Evolutionary conservation across 495 filamentous ascomycete species (phyloP), one percentile per base, ranked within the genome.

Genomic region (Penicillium crystallinum): DNA sequence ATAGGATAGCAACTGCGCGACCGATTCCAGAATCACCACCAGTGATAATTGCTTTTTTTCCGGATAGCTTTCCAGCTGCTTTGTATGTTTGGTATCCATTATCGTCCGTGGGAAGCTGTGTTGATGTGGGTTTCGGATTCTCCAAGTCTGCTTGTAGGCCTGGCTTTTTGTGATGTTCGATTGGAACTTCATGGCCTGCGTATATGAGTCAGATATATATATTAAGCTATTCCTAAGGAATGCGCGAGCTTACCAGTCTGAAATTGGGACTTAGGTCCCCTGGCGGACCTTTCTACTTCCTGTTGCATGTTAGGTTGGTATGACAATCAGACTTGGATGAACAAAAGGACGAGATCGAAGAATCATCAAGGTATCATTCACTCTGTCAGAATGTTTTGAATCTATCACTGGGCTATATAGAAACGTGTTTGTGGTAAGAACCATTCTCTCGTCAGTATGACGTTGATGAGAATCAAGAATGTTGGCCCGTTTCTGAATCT

Each of bases 11-110:
- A 14, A 85, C 80, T 0, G 89, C 84, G 7, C 88, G 84, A 14
- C 90, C 88, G 58, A 93, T 93, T 14, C 89, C 88, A 6, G 81
- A 86, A 63, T 93, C 89, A 12, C 89, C 90, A 14, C 89, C 88
- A 1, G 88, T 91, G 57, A 93, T 93, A 30, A 93, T 68, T 19
- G 88, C 88, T 19, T 82, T 85, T 66, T 87, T 88, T 53, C 81
- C 85, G 50, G 73, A 59, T 2, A 93, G 78, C 70, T 95, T 95
- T 33, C 83, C 85, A 10, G 90, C 87, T 11, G 89, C 81, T 67
- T 83, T 84, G 72, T 93, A 93, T 46, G 77, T 81, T 57, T 88
- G 81, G 67, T 83, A 88, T 12, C 84, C 84, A 45, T 82, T 81
- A 31, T 85, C 79, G 35, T 83, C 78, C 6, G 84, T 83, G 2